Evolutionary conservation across 192 early-diverging fungal genomes (phyloP).

Genomic region (Umbelopsis sp.): DNA sequence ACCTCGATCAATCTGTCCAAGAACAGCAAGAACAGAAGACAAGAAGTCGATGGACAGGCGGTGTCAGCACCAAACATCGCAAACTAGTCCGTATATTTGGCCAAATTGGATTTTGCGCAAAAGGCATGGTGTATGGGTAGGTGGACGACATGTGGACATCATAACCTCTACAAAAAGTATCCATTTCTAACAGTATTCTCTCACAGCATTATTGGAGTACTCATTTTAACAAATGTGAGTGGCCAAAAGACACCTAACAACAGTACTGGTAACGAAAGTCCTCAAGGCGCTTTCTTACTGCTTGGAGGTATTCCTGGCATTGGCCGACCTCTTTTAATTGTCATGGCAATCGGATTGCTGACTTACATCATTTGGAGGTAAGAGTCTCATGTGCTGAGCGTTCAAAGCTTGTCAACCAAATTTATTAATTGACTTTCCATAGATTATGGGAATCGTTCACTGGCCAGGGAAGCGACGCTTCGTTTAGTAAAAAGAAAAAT

Average conservation of each 20-base stretch:
- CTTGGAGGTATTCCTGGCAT: constrained; percentile 40
- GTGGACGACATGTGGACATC: neutral
- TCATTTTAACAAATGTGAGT: constrained; percentile 42
- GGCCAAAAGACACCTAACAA: constrained; percentile 36
- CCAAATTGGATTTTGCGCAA: constrained; percentile 52
- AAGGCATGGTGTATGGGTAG: constrained; percentile 35
- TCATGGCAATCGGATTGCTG: constrained; percentile 45
- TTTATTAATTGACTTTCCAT: neutral
- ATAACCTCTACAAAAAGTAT: neutral
- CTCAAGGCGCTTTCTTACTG: constrained; percentile 50
- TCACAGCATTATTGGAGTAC: constrained; percentile 26
- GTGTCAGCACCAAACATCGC: neutral
- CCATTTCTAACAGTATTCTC: too few species aligned
- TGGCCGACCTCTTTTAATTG: constrained; percentile 39
- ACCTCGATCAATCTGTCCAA: neutral
- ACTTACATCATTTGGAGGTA: constrained; percentile 51
- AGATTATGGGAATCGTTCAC: constrained; percentile 53
- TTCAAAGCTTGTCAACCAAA: neutral
- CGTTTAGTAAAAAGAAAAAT: constrained; percentile 43
- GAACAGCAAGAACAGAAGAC: neutral
- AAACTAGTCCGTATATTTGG: constrained; percentile 37
- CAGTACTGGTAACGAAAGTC: constrained; percentile 40
- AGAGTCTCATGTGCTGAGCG: neutral
- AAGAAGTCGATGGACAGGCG: constrained; percentile 17
- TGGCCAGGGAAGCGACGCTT: constrained; percentile 48